Conservation (phyloP, 2,329 filamentous ascomycete genomes). For the Pseudogymnoascus sp. region DNA sequence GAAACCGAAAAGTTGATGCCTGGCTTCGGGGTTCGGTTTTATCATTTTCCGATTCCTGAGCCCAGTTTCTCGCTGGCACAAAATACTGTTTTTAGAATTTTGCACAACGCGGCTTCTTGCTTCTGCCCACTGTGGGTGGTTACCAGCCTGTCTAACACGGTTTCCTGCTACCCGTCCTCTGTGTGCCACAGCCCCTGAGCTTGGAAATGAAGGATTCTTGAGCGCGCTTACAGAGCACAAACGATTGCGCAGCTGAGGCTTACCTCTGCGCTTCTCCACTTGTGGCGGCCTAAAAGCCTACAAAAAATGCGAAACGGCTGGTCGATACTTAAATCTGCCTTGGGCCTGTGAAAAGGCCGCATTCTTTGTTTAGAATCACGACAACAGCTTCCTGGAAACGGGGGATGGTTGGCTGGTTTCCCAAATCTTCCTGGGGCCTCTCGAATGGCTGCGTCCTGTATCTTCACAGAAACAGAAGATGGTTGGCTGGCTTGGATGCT, state of each 20-base stretch:
- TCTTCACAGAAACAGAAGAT: no score
- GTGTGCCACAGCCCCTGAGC: neutral
- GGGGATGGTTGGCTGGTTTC: no score
- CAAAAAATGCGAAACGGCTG: neutral
- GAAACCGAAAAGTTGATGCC: neutral
- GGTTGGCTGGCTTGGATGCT: no score
- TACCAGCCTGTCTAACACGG: neutral
- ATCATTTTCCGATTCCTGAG: neutral
- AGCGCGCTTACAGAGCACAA: neutral
- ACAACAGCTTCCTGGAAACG: neutral
- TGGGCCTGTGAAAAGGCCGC: neutral
- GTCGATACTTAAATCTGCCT: neutral
- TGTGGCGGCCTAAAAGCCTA: neutral
- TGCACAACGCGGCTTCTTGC: neutral
- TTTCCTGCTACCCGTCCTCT: neutral
- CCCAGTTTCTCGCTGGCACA: neutral
- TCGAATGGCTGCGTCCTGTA: no score
- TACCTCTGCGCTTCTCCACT: neutral
- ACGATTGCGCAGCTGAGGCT: neutral
- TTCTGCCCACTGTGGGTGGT: neutral
- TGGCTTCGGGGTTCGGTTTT: neutral
- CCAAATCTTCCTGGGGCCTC: neutral
- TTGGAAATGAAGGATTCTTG: neutral
- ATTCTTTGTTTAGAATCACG: neutral
- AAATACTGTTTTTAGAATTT: constrained; percentile 4